phyloP scores from a whole-genome alignment of 2,329 filamentous ascomycete species.

The Aspergillus pseudonomiae region DNA sequence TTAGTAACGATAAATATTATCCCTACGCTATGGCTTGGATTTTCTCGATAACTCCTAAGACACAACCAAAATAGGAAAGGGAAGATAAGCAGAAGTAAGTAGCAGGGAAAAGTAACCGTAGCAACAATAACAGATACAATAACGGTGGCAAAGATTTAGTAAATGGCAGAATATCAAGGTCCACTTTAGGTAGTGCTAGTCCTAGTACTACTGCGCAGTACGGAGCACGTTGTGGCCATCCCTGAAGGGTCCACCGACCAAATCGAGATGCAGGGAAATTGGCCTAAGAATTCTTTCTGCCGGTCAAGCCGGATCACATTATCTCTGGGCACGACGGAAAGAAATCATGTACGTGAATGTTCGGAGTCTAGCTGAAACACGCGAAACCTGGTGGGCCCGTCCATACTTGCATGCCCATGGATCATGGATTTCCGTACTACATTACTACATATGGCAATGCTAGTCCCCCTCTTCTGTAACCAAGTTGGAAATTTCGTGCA shows the following conservation, averaged over 20 bases:
- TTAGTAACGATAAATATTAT: not conserved
- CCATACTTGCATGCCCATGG: not conserved
- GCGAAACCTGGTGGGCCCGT: not conserved
- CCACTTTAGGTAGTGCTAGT: not conserved
- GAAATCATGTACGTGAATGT: not conserved
- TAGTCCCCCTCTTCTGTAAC: not conserved
- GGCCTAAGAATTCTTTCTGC: not conserved
- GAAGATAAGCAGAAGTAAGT: not conserved
- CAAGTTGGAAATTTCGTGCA: not conserved
- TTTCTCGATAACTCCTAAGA: not conserved
- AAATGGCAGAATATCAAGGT: not conserved
- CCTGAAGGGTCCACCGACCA: not conserved
- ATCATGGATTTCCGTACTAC: not conserved
- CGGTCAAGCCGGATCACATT: slow-evolving; percentile 5
- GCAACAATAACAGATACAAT: not conserved
- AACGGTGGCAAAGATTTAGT: not conserved
- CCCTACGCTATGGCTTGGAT: not conserved
- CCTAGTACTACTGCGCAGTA: too few species aligned
- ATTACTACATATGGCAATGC: not conserved
- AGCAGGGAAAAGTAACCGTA: not conserved
- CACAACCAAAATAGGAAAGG: not conserved
- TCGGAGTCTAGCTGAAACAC: not conserved
- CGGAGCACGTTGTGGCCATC: not conserved
- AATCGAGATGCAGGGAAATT: not conserved
- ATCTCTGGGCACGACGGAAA: not conserved